Conservation (phyloP, 768 basidiomycete genomes). For the Psilocybe azurescens region DNA sequence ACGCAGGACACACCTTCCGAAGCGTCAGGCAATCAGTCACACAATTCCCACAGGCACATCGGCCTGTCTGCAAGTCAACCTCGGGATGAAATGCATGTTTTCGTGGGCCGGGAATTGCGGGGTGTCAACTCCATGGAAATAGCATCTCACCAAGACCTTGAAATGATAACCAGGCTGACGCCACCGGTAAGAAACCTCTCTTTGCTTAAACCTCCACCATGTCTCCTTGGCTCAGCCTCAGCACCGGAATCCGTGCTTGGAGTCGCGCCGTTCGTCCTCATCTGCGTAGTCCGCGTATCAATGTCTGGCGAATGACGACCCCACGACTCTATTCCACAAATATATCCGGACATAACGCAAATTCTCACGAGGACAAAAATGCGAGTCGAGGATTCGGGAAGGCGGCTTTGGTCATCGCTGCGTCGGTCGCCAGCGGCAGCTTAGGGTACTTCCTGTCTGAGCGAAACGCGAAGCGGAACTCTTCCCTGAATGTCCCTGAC, state of each 20-base stretch:
- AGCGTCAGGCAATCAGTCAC: not conserved
- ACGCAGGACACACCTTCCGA: not conserved
- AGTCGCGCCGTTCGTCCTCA: not conserved
- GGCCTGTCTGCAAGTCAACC: not conserved
- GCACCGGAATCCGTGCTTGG: not conserved
- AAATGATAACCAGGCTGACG: not conserved
- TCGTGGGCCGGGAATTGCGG: constrained; percentile 3
- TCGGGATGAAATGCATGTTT: not conserved
- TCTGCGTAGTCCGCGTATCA: not conserved
- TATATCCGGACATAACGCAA: constrained; percentile 7
- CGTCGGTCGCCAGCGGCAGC: constrained; percentile 6
- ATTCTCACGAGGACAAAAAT: constrained; percentile 7
- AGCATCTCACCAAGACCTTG: not conserved
- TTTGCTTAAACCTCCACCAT: constrained; percentile 1
- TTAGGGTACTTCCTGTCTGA: constrained; percentile 4
- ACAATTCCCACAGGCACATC: not conserved
- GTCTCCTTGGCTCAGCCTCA: not conserved
- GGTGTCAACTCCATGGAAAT: constrained; percentile 11
- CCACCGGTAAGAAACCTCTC: not conserved
- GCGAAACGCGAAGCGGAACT: not conserved
- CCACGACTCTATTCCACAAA: constrained; percentile 2
- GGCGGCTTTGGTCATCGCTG: constrained; percentile 3
- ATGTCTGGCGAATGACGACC: not conserved
- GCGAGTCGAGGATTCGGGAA: constrained; percentile 1
- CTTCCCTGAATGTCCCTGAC: not conserved